Conservation (phyloP, 371 early-diverging fungal genomes). For the Mortierella sp. region DNA sequence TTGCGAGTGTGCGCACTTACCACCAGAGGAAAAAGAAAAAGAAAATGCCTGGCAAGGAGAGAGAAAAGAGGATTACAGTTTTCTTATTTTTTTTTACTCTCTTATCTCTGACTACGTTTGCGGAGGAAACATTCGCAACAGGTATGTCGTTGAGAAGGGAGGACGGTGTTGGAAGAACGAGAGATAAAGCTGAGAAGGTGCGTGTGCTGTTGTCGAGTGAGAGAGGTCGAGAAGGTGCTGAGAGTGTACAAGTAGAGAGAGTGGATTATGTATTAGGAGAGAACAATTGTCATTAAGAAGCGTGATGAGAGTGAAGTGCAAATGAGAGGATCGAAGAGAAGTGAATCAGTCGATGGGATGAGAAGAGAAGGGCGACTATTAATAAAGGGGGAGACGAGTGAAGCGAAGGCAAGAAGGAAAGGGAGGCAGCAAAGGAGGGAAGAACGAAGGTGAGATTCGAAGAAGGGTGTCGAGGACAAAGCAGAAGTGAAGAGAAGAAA, state of each 20-base stretch:
- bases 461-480: too few species aligned
- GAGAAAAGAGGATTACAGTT: not conserved
- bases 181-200: not conserved
- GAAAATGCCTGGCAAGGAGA: not conserved
- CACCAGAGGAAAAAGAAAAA: constrained; percentile 16
- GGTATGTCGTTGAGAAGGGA: not conserved
- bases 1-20: constrained; percentile 23
- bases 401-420: not conserved
- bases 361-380: not conserved
- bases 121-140: constrained; percentile 13
- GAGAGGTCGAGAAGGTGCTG: too few species aligned
- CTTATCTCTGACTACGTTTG: constrained; percentile 12
- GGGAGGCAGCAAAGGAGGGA: not conserved
- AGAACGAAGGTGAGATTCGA: too few species aligned
- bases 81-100: not conserved
- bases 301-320: not conserved
- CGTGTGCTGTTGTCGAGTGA: not conserved
- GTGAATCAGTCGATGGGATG: not conserved
- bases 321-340: not conserved
- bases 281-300: not conserved
- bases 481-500: not conserved
- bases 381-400: constrained; percentile 9
- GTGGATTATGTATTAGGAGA: too few species aligned
- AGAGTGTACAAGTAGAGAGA: too few species aligned
- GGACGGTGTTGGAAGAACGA: not conserved